These are phyloP conservation scores for Ambrosia trifida DNA, from an alignment of 129 eudicot species.

Conservation along the genomic window DNA sequence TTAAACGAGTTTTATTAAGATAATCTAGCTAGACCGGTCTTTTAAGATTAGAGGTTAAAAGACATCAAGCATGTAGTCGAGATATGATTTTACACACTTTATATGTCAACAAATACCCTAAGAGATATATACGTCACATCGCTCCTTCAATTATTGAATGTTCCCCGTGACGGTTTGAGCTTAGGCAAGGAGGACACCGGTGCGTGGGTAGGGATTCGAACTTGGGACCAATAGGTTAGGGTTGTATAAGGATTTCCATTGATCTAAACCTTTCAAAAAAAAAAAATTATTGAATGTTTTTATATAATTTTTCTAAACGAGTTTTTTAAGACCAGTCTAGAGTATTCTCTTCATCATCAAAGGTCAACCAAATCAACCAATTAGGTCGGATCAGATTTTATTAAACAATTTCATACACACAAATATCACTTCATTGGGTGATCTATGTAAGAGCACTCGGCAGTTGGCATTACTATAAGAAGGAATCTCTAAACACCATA, in stretches of 20 bases:
- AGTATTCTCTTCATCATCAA: background rate
- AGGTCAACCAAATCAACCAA: constrained; percentile 31
- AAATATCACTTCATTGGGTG: constrained; percentile 20
- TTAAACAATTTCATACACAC: background rate
- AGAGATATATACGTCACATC: background rate
- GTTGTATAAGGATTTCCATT: too few species aligned
- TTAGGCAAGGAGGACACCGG: too few species aligned
- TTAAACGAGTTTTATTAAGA: constrained; percentile 5
- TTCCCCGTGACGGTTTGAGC: too few species aligned
- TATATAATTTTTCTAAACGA: background rate
- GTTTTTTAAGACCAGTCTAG: constrained; percentile 19
- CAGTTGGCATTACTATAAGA: constrained; percentile 33
- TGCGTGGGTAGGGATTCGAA: too few species aligned
- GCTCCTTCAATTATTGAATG: background rate
- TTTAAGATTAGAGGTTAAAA: constrained; percentile 3
- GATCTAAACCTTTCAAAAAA: too few species aligned
- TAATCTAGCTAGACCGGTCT: background rate
- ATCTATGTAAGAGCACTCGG: constrained; percentile 23
- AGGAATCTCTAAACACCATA: constrained; percentile 32
- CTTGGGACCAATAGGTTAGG: too few species aligned
- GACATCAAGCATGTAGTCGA: constrained; percentile 12
- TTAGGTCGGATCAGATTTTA: constrained; percentile 5
- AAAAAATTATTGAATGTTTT: constrained; percentile 1
- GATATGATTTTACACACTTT: background rate
- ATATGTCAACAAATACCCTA: background rate